Evolutionary conservation across 805 yeast species (phyloP).

Genomic region (Martiniozyma abietophila): DNA sequence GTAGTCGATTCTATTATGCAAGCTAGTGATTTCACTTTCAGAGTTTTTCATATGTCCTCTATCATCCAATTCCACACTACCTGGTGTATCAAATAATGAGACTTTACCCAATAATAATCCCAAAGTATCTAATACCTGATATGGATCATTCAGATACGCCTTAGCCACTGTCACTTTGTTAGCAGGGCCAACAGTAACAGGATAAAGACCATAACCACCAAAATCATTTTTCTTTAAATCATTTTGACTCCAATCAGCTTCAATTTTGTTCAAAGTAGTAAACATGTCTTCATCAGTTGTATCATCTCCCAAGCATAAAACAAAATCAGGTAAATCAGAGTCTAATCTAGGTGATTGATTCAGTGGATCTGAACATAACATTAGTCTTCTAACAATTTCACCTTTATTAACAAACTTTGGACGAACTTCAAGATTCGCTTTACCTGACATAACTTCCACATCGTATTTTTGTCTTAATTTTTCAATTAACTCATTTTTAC

Average conservation of each 20-base stretch:
- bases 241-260: slow-evolving; percentile 38
- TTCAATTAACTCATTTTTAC: slow-evolving; percentile 52
- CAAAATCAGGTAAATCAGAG: slow-evolving; percentile 66
- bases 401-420: slow-evolving; percentile 95
- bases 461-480: slow-evolving; percentile 53
- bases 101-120: slow-evolving; percentile 75
- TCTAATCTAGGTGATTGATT: slow-evolving; percentile 13
- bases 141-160: slow-evolving; percentile 76
- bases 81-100: slow-evolving; percentile 68
- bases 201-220: slow-evolving; percentile 57
- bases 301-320: slow-evolving; percentile 91
- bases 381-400: slow-evolving; percentile 80
- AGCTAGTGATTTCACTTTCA: slow-evolving; percentile 34
- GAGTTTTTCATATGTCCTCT: slow-evolving; percentile 58
- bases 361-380: slow-evolving; percentile 52
- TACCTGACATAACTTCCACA: slow-evolving; percentile 94
- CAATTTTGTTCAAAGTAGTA: slow-evolving; percentile 58
- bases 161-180: slow-evolving; percentile 78
- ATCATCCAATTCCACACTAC: slow-evolving; percentile 66
- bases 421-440: slow-evolving; percentile 95
- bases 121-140: slow-evolving; percentile 74
- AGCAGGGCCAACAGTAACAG: slow-evolving; percentile 91
- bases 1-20: slow-evolving; percentile 29
- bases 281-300: slow-evolving; percentile 98
- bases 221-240: slow-evolving; percentile 35